Conservation (phyloP, 208 protist species). For the Leishmania tropica region DNA sequence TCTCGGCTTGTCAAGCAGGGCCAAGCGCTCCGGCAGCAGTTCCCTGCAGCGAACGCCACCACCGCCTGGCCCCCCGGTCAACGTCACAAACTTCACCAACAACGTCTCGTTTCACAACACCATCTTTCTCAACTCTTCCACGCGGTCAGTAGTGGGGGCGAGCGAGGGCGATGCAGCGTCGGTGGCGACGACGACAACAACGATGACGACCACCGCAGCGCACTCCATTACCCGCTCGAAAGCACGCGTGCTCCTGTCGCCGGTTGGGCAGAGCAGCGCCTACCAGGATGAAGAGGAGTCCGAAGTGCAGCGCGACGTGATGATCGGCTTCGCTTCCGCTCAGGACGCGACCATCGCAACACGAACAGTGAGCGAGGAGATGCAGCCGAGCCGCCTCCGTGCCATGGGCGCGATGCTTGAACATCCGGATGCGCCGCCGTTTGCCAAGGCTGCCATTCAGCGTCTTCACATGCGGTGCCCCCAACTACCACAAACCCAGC, state of each 20-base stretch:
- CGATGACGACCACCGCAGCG: slow-evolving; percentile 18
- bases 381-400: background rate
- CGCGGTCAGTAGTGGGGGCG: background rate
- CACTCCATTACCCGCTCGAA: slow-evolving; percentile 8
- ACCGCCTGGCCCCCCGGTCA: background rate
- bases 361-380: background rate
- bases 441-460: slow-evolving; percentile 18
- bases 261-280: background rate
- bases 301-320: background rate
- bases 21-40: background rate
- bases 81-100: background rate
- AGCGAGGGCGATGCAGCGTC: background rate
- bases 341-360: background rate
- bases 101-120: background rate
- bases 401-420: slow-evolving; percentile 16
- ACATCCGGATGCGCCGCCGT: slow-evolving; percentile 28
- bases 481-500: background rate
- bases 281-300: slow-evolving; percentile 1
- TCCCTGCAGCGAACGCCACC: background rate
- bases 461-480: slow-evolving; percentile 4
- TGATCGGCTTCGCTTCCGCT: background rate
- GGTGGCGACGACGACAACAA: background rate
- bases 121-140: background rate
- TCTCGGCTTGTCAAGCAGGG: background rate
- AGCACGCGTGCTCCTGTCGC: background rate